Conservation (phyloP, 2,329 filamentous ascomycete genomes). For the Aureobasidium namibiae region DNA sequence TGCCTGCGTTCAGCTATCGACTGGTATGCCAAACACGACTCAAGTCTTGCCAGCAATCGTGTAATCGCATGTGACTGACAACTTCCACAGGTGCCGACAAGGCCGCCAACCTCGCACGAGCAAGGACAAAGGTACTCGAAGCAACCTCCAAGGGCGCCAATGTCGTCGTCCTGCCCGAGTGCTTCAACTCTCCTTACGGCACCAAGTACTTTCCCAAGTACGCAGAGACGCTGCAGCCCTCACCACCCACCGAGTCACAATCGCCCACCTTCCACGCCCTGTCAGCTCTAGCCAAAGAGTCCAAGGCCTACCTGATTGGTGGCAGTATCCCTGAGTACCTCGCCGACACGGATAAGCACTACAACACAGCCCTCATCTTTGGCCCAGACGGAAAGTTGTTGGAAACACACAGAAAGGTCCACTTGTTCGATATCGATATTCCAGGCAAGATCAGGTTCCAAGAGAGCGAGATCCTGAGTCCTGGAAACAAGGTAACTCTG, state of each 20-base stretch:
- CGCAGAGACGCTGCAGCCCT: slow-evolving; percentile 77
- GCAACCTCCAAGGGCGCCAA: slow-evolving; percentile 69
- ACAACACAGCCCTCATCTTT: slow-evolving; percentile 87
- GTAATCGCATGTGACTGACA: background rate
- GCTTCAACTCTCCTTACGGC: slow-evolving; percentile 98
- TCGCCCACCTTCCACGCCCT: slow-evolving; percentile 83
- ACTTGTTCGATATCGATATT: slow-evolving; percentile 97
- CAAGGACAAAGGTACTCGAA: slow-evolving; percentile 72
- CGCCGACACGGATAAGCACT: slow-evolving; percentile 59
- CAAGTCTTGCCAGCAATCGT: background rate
- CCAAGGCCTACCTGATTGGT: slow-evolving; percentile 73
- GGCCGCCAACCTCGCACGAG: slow-evolving; percentile 69
- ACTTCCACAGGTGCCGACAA: slow-evolving; percentile 58
- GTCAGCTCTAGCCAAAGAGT: slow-evolving; percentile 67
- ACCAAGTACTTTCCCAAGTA: slow-evolving; percentile 85
- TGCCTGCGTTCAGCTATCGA: slow-evolving; percentile 72
- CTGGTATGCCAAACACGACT: slow-evolving; percentile 42
- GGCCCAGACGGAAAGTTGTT: slow-evolving; percentile 68
- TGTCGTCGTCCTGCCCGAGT: slow-evolving; percentile 89
- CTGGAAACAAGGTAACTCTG: slow-evolving; percentile 77
- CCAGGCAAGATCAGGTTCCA: slow-evolving; percentile 87
- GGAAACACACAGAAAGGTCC: slow-evolving; percentile 85
- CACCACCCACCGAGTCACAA: slow-evolving; percentile 59
- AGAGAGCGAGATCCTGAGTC: slow-evolving; percentile 80
- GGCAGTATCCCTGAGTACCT: slow-evolving; percentile 86